Evolutionary conservation across 768 basidiomycete genomes (phyloP).

Genomic region (Austroboletus eburneus): DNA sequence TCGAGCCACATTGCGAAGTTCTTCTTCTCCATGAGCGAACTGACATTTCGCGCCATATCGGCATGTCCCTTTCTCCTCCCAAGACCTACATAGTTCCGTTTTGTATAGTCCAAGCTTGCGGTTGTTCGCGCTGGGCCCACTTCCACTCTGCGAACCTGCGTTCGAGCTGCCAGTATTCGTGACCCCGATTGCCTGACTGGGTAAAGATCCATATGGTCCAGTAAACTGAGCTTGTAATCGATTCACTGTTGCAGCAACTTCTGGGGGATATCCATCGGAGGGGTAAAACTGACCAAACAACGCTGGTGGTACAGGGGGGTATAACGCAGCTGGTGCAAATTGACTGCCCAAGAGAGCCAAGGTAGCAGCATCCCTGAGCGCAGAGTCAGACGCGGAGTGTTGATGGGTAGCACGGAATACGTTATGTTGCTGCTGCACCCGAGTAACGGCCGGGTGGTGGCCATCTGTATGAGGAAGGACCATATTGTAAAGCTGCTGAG

Average conservation of each 20-base stretch:
- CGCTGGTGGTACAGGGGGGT: conserved; percentile 44
- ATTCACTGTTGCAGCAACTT: conserved; percentile 56
- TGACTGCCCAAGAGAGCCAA: conserved; percentile 58
- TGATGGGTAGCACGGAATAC: conserved; percentile 72
- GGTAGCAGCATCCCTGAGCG: conserved; percentile 66
- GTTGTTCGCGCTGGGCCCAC: conserved; percentile 86
- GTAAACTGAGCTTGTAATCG: conserved; percentile 54
- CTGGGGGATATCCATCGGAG: conserved; percentile 53
- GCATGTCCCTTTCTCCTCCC: conserved; percentile 88
- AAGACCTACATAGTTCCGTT: conserved; percentile 85
- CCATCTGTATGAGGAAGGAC: conserved; percentile 52
- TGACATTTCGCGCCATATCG: conserved; percentile 88
- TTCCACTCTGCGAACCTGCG: conserved; percentile 32
- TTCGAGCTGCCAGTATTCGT: conserved; percentile 37
- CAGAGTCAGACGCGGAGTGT: conserved; percentile 78
- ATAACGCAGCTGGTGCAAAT: conserved; percentile 52
- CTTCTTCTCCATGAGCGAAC: conserved; percentile 90
- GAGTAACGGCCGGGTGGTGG: conserved; percentile 62
- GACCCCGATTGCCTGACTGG: conserved; percentile 41
- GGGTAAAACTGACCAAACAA: conserved; percentile 71
- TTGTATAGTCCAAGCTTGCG: conserved; percentile 89
- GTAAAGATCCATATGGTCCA: conserved; percentile 50
- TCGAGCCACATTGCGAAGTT: conserved; percentile 76
- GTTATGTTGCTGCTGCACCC: conserved; percentile 77
- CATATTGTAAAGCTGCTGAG: conserved; percentile 80